Evolutionary conservation across 495 filamentous ascomycete species (phyloP), one percentile per base, ranked within the genome.

Genomic region (Podospora tetraspora): DNA sequence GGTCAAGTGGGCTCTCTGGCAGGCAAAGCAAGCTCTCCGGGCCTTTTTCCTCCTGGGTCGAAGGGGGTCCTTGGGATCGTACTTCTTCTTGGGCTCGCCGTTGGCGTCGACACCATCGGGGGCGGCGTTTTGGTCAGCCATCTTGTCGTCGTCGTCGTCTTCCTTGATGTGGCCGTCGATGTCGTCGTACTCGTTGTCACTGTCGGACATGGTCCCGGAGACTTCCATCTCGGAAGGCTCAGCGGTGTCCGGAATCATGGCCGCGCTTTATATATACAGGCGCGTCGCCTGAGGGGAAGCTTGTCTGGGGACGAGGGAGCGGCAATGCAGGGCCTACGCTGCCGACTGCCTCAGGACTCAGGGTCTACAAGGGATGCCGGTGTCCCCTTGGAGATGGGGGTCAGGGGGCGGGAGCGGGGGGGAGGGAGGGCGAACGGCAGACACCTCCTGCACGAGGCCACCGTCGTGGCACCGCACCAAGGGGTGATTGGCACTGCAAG

Each of bases 31-130:
- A 66, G 95, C 95, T 75, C 95, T 86, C 72, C 94, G 85, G 34
- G 95, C 95, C 85, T 99, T 99, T 84, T 98, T 99, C 75, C 95
- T 87, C 72, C 93, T 85, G 57, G 95, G 92, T 70, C 95, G 85
- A 74, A 88, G 83, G 30, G 94, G 92, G 76, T 98, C 95, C 76
- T 95, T 96, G 34, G 92, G 85, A 77, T 91, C 84, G 61, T 84
- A 81, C 79, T 89, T 87, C 77, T 89, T 87, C 74, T 82, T 87
- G 72, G 73, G 79, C 79, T 84, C 79, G 22, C 78, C 77, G 69
- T 73, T 72, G 67, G 77, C 77, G 43, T 83, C 83, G 59, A 79
- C 69, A 27, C 76, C 78, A 64, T 81, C 82, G 66, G 79, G 75
- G 64, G 79, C 78, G 62, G 78, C 75, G 66, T 79, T 83, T 63